A percentile compares a stretch with the other conserved stretches of the same genome.
These are phyloP conservation scores for Arthroderma uncinatum DNA, from an alignment of 2,329 filamentous ascomycete genomes.

Conservation along the genomic window DNA sequence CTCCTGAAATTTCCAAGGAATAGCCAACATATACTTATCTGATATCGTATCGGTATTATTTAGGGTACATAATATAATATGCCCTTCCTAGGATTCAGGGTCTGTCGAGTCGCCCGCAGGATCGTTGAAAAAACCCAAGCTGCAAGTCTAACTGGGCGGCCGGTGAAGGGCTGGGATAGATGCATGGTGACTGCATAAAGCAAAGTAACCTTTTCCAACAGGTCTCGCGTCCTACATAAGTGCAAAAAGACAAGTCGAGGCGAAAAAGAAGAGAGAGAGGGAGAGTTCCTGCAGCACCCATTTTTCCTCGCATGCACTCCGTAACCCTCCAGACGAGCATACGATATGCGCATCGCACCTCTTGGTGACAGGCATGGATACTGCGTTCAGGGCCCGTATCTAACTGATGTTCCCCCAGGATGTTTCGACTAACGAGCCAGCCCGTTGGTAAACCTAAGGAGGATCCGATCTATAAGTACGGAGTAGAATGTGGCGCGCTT, in stretches of 20 bases:
- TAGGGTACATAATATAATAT: neutral
- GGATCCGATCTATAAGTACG: slow-evolving; percentile 1
- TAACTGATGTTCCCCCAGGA: neutral
- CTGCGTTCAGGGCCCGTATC: no score
- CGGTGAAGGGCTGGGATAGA: slow-evolving; percentile 2
- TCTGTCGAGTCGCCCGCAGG: neutral
- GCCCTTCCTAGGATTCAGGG: neutral
- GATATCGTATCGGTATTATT: neutral
- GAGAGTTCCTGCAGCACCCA: neutral
- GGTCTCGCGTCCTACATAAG: slow-evolving; percentile 4
- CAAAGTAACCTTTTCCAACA: slow-evolving; percentile 4
- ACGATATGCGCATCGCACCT: no score
- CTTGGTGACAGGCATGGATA: no score
- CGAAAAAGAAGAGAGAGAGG: neutral
- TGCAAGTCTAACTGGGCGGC: slow-evolving; percentile 1
- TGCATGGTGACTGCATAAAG: slow-evolving; percentile 5
- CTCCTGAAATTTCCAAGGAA: slow-evolving; percentile 2
- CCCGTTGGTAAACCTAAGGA: neutral
- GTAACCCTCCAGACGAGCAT: neutral
- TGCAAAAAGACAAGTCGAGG: neutral
- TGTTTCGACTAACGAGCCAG: slow-evolving; percentile 4
- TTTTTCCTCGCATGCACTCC: neutral
- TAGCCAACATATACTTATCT: neutral
- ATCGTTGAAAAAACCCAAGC: neutral
- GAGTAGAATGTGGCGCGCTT: neutral